Base-by-base conservation (phyloP, 2,329 filamentous ascomycete species). In the Tolypocladium ophioglossoides region DNA sequence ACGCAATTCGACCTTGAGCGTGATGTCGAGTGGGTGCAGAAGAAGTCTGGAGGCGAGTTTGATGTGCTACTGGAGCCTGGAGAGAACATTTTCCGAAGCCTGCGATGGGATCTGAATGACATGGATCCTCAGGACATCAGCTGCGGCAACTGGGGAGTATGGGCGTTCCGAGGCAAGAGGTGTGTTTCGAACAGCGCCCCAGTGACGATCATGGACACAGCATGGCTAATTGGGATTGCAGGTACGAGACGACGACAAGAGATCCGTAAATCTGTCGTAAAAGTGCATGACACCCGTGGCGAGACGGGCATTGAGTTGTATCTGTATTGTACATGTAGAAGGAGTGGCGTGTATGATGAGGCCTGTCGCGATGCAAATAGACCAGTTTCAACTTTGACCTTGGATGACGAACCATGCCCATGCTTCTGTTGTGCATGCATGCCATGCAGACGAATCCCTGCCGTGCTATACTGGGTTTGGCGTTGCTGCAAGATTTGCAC, bases 131-230 rank as follows among this genome's bases (percentile, higher is more conserved):
- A 95, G 66, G 94, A 97, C 70, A 78, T 97, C 58, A 96, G 86
- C 63, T 95, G 90, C 65, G 92, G 94, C 54, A 99, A 99, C 71
- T 99, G 91, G 90, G 94, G 94, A 12, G 77, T 96, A 2, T 99
- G 95, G 90, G 91, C 87, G 16, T 99, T 99, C 76, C 83, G 94
- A 72, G 94, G 94, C 63, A 99, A 99, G 83, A 87, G 92, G 83
- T 96, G 81, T 63, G 82, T 54, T 30, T 39, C 47, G 16, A 47
- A 40, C 32, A 37, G 11, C 35, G n/a, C 30, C 32, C 41, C 41
- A 18, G 12, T 3, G 11, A 44, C 39, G 51, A 51, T 56, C 53
- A 57, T 48, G 32, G 7, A 38, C 34, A 9, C 12, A n/a, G 34
- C 2, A n/a, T 39, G 55, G 55, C 72, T 76, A 64, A 77, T 66